Percentiles rank a stretch among this genome's conserved stretches.
Evolutionary conservation across 345 rosid genomes (phyloP).

Genomic region (Citrus sp.): DNA sequence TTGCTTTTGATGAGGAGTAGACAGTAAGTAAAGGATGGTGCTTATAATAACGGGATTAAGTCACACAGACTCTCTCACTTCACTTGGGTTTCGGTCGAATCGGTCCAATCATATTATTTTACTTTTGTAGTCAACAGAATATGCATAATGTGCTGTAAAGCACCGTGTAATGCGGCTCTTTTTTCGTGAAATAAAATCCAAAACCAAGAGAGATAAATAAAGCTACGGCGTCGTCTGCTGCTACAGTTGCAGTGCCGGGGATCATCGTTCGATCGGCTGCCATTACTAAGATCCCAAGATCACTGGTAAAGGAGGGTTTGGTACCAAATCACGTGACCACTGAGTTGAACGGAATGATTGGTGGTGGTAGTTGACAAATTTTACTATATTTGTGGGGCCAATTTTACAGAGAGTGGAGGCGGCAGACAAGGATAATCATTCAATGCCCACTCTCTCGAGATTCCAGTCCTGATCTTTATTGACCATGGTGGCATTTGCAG

Average conservation of each 20-base stretch:
- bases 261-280: neutral
- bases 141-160: slow-evolving; percentile 21
- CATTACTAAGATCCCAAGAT: too few relatives aligned
- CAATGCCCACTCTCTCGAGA: slow-evolving; percentile 5
- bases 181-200: neutral
- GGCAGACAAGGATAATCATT: neutral
- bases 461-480: neutral
- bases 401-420: neutral
- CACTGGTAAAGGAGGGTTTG: too few relatives aligned
- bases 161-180: slow-evolving; percentile 9
- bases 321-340: neutral
- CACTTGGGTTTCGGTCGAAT: neutral
- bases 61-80: too few relatives aligned
- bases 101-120: slow-evolving; percentile 11
- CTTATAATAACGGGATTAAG: neutral
- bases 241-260: neutral
- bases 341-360: neutral
- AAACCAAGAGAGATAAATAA: neutral
- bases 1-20: slow-evolving; percentile 9
- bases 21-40: slow-evolving; percentile 29
- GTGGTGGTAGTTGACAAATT: neutral
- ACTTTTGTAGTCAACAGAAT: too few relatives aligned
- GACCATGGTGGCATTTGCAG: too few relatives aligned
- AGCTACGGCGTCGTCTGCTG: neutral
- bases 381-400: neutral